These are phyloP conservation scores for Macaranga tanarius DNA, from an alignment of 441 rosid genomes.

Conservation along the genomic window DNA sequence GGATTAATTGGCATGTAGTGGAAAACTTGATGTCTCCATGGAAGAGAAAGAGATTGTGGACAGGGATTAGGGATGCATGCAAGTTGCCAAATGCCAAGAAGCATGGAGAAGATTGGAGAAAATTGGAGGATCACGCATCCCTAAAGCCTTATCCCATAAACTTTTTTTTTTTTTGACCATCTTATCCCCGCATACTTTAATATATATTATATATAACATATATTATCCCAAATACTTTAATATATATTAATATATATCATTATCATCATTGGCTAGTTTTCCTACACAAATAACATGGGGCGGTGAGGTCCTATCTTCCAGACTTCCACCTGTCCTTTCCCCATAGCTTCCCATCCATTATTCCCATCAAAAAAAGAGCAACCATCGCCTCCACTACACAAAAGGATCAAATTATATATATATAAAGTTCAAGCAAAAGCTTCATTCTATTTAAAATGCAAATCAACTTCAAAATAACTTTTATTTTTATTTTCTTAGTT, in stretches of 20 bases:
- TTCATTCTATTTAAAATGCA: no score
- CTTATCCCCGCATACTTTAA: neutral
- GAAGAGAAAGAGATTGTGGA: neutral
- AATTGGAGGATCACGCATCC: conserved; percentile 28
- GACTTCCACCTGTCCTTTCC: conserved; percentile 43
- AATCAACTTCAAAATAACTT: no score
- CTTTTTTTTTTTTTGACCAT: no score
- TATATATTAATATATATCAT: conserved; percentile 5
- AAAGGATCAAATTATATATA: no score
- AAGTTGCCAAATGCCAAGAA: conserved; percentile 25
- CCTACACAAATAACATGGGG: neutral
- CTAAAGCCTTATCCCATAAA: conserved; percentile 20
- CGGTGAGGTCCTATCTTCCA: conserved; percentile 31
- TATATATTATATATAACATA: conserved; percentile 5
- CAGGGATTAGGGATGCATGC: conserved; percentile 9
- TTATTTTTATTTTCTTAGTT: no score
- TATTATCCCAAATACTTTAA: neutral
- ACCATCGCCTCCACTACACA: no score
- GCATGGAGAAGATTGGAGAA: conserved; percentile 19
- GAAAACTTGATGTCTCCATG: no score
- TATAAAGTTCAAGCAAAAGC: no score
- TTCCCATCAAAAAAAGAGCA: no score
- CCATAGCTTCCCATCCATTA: conserved; percentile 25
- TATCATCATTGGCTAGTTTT: conserved; percentile 9
- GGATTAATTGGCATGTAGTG: no score